Evolutionary conservation across 495 filamentous ascomycete genomes (phyloP), one percentile per base, ranked within the genome.

Genomic region (Xylaria venustula): DNA sequence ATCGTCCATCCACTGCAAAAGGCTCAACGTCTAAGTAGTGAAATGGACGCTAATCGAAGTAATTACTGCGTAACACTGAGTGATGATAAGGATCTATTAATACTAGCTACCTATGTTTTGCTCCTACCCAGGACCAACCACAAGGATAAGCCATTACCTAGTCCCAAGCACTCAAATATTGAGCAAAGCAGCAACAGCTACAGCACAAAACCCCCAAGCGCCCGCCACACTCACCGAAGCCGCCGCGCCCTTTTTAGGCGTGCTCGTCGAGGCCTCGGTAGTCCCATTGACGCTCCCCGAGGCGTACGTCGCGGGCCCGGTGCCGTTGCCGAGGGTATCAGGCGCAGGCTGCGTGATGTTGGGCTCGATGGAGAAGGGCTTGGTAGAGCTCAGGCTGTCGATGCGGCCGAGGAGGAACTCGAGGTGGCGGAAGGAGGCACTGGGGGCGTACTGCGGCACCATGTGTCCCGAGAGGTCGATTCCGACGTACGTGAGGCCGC

Each of bases 401-500:
- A 76, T 66, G 22, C 64, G 60, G 5, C 72, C 72, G 40, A 76
- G 65, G 46, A 76, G 60, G 63, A 75, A 70, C 67, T 76, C 74
- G 41, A 76, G 61, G 30, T 69, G 71, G 9, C 74, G 71, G 65
- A 71, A 75, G 12, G 69, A 65, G 19, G 72, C 68, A 28, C 65
- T 67, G 15, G 74, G 74, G 46, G 71, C 69, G 55, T 72, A 73
- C 64, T 66, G 61, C 11, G 68, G 70, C 15, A 76, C 20, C 63
- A 76, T 69, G 60, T 76, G 74, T 7, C 74, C 74, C 2, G 68
- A 65, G 12, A 70, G 51, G 2, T 71, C 68, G 20, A 73, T 58
- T 44, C 65, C 63, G n/a, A 75, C 67, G 49, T 66, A 76, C 1
- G 74, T 76, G 9, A 76, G 60, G 2, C 74, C 74, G 30, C 74